phyloP scores from a whole-genome alignment of 768 basidiomycete genomes.

The Neoboletus brunneissimus region DNA sequence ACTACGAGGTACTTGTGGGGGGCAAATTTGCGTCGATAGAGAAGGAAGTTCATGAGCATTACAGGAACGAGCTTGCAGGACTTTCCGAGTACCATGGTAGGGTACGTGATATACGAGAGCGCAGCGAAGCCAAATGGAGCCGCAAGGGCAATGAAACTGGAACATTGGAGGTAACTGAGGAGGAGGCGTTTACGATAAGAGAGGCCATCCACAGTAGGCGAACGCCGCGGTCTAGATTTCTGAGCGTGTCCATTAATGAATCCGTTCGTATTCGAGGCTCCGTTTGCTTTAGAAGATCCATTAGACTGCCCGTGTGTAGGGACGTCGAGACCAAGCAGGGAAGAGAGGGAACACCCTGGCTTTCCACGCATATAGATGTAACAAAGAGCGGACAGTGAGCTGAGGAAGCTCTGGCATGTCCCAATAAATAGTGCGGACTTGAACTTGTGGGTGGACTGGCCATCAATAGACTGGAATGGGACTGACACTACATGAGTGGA shows the following conservation, averaged over 20 bases:
- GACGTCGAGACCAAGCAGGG: conserved; percentile 58
- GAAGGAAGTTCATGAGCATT: conserved; percentile 94
- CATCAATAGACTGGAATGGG: conserved; percentile 72
- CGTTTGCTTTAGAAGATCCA: conserved; percentile 27
- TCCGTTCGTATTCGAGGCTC: conserved; percentile 34
- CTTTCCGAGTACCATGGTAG: conserved; percentile 97
- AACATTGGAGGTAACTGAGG: conserved; percentile 75
- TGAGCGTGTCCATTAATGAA: conserved; percentile 33
- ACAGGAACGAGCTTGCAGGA: conserved; percentile 99
- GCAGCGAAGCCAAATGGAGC: conserved; percentile 96
- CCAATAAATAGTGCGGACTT: conserved; percentile 83
- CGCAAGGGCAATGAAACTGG: conserved; percentile 83
- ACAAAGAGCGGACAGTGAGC: conserved; percentile 69
- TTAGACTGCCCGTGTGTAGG: conserved; percentile 25
- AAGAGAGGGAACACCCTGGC: conserved; percentile 47
- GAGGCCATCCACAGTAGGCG: conserved; percentile 28
- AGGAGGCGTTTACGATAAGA: conserved; percentile 52
- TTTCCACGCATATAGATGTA: conserved; percentile 70
- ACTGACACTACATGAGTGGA: conserved; percentile 60
- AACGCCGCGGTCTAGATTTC: conserved; percentile 24
- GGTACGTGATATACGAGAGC: conserved; percentile 94
- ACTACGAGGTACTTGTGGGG: conserved; percentile 96
- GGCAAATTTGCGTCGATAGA: conserved; percentile 91
- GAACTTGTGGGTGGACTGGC: conserved; percentile 66
- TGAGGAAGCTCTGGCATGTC: conserved; percentile 78